phyloP scores from a whole-genome alignment of 2,329 filamentous ascomycete species.

The Meredithiella fracta region DNA sequence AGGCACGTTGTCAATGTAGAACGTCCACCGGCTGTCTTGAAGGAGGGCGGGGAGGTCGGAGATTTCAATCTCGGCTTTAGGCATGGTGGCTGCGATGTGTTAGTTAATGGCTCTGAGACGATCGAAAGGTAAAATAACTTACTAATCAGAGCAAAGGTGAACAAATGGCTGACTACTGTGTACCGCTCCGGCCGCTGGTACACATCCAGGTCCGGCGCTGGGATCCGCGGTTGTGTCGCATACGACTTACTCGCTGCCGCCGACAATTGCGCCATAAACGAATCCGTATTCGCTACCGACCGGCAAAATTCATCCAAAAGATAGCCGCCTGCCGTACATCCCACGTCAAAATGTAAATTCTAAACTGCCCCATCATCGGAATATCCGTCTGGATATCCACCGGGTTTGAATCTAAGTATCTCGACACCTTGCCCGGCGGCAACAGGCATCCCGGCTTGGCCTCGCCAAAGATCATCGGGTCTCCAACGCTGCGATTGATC shows the following conservation, averaged over 20 bases:
- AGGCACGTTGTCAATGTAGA: slow-evolving; percentile 52
- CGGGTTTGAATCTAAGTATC: slow-evolving; percentile 63
- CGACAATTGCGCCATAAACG: slow-evolving; percentile 43
- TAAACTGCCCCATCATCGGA: slow-evolving; percentile 61
- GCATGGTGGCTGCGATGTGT: slow-evolving; percentile 33
- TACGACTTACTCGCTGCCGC: slow-evolving; percentile 46
- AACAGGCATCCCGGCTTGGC: slow-evolving; percentile 39
- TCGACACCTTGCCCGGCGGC: slow-evolving; percentile 52
- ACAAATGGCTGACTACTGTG: slow-evolving; percentile 47
- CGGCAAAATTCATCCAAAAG: slow-evolving; percentile 46
- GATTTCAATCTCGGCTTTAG: slow-evolving; percentile 48
- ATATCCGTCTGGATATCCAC: slow-evolving; percentile 65
- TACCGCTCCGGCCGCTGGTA: slow-evolving; percentile 55
- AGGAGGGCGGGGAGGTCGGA: slow-evolving; percentile 44
- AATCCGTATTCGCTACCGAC: slow-evolving; percentile 32
- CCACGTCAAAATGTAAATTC: slow-evolving; percentile 54
- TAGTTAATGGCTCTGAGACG: slow-evolving; percentile 4
- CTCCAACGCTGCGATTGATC: slow-evolving; percentile 30
- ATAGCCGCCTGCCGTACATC: slow-evolving; percentile 37
- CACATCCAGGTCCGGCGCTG: slow-evolving; percentile 40
- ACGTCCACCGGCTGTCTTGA: slow-evolving; percentile 50
- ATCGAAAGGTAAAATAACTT: slow-evolving; percentile 20
- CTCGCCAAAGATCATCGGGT: slow-evolving; percentile 29
- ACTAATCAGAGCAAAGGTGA: slow-evolving; percentile 55
- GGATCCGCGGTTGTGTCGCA: slow-evolving; percentile 36